These are phyloP conservation scores for Ceratopteris richardii DNA, from an alignment of 75 land plant species.

Conservation along the genomic window DNA sequence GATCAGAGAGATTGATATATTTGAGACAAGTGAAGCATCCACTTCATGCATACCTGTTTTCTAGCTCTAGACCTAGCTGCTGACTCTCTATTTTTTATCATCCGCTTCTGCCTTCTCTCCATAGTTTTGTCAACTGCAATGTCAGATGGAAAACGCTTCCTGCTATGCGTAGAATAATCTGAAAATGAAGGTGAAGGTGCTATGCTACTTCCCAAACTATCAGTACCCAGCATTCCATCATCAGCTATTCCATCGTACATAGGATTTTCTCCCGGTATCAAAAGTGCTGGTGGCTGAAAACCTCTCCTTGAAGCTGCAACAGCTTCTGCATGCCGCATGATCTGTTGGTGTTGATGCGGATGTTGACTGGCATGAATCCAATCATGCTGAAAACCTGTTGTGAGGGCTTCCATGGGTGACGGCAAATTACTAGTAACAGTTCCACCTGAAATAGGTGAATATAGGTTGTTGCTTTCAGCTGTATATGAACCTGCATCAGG, in stretches of 20 bases:
- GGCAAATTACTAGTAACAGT: background rate
- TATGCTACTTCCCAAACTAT: constrained; percentile 17
- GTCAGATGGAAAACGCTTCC: constrained; percentile 32
- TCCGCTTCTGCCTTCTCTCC: constrained; percentile 75
- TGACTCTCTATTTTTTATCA: constrained; percentile 86
- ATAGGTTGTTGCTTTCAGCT: background rate
- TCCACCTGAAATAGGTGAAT: background rate
- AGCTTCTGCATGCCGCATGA: constrained; percentile 8
- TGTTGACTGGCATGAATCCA: background rate
- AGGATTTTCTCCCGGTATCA: background rate
- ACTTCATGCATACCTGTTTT: constrained; percentile 52
- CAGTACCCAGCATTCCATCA: constrained; percentile 4
- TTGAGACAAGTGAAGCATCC: background rate
- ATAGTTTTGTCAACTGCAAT: constrained; percentile 50
- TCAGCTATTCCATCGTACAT: background rate
- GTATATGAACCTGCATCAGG: constrained; percentile 8
- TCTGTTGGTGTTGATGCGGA: constrained; percentile 22
- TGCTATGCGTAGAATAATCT: constrained; percentile 19
- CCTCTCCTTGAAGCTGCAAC: constrained; percentile 3
- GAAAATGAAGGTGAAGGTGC: constrained; percentile 18
- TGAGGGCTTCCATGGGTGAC: background rate
- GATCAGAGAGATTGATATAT: background rate
- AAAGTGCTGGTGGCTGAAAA: constrained; percentile 14
- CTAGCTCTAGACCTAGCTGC: constrained; percentile 83
- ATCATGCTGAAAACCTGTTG: background rate